Conservation (phyloP, 1,284 basidiomycete genomes). For the Microbotryum violaceum region DNA sequence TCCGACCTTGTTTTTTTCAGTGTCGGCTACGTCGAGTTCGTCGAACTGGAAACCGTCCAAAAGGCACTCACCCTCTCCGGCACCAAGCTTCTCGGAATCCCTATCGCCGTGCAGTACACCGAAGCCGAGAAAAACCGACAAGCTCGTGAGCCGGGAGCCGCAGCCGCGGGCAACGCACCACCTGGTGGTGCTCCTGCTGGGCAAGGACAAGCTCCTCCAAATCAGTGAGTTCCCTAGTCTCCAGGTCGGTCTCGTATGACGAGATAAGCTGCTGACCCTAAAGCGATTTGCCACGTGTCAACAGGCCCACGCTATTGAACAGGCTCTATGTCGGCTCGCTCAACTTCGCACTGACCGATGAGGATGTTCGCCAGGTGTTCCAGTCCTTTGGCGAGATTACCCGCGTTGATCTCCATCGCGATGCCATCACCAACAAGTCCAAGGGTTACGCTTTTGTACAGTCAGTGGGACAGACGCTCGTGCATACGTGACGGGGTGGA, state of each 20-base stretch:
- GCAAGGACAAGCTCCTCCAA: not conserved
- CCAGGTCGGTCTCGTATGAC: not conserved
- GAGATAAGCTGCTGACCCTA: too few relatives aligned
- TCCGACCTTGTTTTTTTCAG: conserved; percentile 39
- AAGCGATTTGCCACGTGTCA: not conserved
- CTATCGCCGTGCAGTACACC: conserved; percentile 90
- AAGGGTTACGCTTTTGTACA: conserved; percentile 99
- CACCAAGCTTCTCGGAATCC: conserved; percentile 93
- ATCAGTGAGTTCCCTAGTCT: conserved; percentile 14
- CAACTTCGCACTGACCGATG: conserved; percentile 90
- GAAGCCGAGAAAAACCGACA: conserved; percentile 88
- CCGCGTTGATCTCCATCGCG: conserved; percentile 90
- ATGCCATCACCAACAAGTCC: conserved; percentile 71
- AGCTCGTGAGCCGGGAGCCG: conserved; percentile 41
- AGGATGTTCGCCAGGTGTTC: conserved; percentile 96
- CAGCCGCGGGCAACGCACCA: not conserved
- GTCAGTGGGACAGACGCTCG: conserved; percentile 46
- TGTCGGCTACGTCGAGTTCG: conserved; percentile 96
- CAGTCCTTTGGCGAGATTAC: conserved; percentile 96
- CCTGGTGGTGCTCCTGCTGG: not conserved
- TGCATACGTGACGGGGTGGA: not conserved
- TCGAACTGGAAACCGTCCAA: conserved; percentile 77
- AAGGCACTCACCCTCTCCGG: conserved; percentile 83
- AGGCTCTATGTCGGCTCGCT: conserved; percentile 95
- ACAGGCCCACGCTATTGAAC: conserved; percentile 36